Percentiles rank a stretch among this genome's conserved stretches.
Conservation (phyloP, 2,329 filamentous ascomycete genomes). For the Monilinia vaccinii-corymbosi region DNA sequence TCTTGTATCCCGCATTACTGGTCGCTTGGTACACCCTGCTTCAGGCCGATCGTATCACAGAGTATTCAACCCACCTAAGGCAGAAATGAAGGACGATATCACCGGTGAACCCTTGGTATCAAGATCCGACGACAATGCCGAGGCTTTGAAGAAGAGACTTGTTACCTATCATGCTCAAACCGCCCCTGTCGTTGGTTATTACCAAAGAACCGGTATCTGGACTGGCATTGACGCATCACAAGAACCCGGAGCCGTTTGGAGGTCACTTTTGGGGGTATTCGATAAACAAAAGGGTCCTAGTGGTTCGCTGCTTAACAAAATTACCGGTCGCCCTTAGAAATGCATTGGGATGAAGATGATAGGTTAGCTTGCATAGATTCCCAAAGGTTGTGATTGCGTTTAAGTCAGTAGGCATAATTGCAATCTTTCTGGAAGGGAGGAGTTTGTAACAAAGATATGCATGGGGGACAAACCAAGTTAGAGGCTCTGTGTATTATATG, state of each 20-base stretch:
- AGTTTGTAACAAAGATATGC: slow-evolving; percentile 24
- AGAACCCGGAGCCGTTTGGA: slow-evolving; percentile 93
- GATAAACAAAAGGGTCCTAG: slow-evolving; percentile 42
- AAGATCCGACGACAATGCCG: slow-evolving; percentile 93
- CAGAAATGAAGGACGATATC: slow-evolving; percentile 87
- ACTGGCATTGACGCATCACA: slow-evolving; percentile 90
- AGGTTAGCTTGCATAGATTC: slow-evolving; percentile 25
- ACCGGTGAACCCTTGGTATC: slow-evolving; percentile 96
- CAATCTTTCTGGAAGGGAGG: slow-evolving; percentile 17
- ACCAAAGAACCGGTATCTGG: slow-evolving; percentile 97
- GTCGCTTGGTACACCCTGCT: slow-evolving; percentile 88
- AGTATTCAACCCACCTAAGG: slow-evolving; percentile 97
- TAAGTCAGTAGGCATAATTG: slow-evolving; percentile 18
- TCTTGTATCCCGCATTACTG: slow-evolving; percentile 91
- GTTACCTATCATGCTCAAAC: slow-evolving; percentile 93
- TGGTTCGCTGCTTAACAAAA: slow-evolving; percentile 28
- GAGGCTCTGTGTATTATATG: slow-evolving; percentile 25
- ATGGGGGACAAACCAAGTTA: slow-evolving; percentile 20
- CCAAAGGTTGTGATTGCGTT: slow-evolving; percentile 21
- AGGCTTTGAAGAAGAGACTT: slow-evolving; percentile 89
- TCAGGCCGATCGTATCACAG: slow-evolving; percentile 97
- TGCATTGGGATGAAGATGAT: neutral
- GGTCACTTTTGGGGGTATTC: slow-evolving; percentile 79
- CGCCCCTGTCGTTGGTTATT: slow-evolving; percentile 85
- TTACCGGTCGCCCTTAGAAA: slow-evolving; percentile 24